Evolutionary conservation across 2,329 filamentous ascomycete species (phyloP).

Genomic region (Exophiala mesophila): DNA sequence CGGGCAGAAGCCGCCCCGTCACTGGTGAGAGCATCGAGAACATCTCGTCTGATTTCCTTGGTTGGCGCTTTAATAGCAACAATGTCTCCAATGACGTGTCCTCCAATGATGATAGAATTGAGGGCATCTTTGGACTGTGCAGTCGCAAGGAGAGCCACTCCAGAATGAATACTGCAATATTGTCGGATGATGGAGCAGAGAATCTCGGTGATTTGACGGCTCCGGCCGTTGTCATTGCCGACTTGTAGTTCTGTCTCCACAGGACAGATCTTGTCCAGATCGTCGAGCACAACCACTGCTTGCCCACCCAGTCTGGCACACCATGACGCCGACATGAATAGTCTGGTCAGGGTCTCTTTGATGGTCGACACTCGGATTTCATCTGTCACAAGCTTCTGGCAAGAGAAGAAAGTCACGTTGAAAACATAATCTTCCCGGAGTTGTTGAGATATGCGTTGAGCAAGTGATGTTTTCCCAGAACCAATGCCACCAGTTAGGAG

Average conservation of each 20-base stretch:
- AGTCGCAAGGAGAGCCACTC: conserved; percentile 82
- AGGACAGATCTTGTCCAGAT: conserved; percentile 87
- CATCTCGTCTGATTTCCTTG: conserved; percentile 78
- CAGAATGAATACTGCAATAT: conserved; percentile 73
- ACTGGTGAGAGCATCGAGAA: conserved; percentile 73
- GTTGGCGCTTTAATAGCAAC: conserved; percentile 83
- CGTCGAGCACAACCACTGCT: conserved; percentile 81
- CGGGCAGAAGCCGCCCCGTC: conserved; percentile 30
- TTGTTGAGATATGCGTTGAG: conserved; percentile 68
- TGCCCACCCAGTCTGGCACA: conserved; percentile 79
- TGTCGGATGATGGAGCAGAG: conserved; percentile 77
- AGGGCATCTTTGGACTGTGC: conserved; percentile 89
- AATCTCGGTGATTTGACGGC: conserved; percentile 85
- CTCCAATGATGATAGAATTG: conserved; percentile 83
- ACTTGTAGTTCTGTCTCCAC: conserved; percentile 92
- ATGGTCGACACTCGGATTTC: conserved; percentile 85
- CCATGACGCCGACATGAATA: conserved; percentile 90
- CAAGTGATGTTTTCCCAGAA: conserved; percentile 80
- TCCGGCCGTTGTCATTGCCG: conserved; percentile 87
- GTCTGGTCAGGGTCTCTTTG: conserved; percentile 76
- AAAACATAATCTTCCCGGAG: conserved; percentile 70
- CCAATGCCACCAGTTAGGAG: conserved; percentile 84
- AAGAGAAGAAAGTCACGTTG: conserved; percentile 80
- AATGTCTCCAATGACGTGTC: conserved; percentile 89
- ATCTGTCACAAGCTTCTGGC: conserved; percentile 80